phyloP scores from a whole-genome alignment of 2,329 filamentous ascomycete species.

The Botrytis fragariae region DNA sequence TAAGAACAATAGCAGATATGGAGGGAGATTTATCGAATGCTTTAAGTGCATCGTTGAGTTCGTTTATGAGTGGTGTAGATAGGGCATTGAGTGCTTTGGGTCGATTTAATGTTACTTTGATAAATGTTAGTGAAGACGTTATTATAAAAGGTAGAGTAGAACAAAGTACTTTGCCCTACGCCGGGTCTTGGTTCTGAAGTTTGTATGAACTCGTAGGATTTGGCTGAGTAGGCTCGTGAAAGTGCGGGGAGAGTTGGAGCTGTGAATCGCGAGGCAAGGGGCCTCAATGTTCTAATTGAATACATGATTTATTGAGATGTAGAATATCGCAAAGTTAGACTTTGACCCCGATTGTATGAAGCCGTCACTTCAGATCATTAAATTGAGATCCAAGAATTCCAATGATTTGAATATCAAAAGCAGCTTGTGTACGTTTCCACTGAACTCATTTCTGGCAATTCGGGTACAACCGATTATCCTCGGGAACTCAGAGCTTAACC shows the following conservation, averaged over 20 bases:
- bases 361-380: too few species aligned
- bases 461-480: conserved; percentile 12
- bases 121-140: conserved; percentile 6
- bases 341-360: background rate
- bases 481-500: background rate
- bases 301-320: conserved; percentile 32
- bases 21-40: conserved; percentile 67
- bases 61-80: conserved; percentile 82
- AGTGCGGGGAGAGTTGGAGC: conserved; percentile 33
- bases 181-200: conserved; percentile 82
- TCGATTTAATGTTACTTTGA: conserved; percentile 81
- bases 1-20: conserved; percentile 77
- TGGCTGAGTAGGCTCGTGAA: conserved; percentile 35
- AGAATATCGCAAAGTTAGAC: background rate
- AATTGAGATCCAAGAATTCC: background rate
- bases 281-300: conserved; percentile 33
- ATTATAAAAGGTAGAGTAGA: background rate
- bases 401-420: background rate
- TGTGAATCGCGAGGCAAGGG: conserved; percentile 36
- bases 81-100: conserved; percentile 96
- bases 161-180: conserved; percentile 74
- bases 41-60: conserved; percentile 77
- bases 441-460: background rate
- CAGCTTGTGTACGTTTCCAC: background rate
- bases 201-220: conserved; percentile 75